Evolutionary conservation across 2,329 filamentous ascomycete species (phyloP).

Genomic region (Graphilbum ipis-grandicollis): DNA sequence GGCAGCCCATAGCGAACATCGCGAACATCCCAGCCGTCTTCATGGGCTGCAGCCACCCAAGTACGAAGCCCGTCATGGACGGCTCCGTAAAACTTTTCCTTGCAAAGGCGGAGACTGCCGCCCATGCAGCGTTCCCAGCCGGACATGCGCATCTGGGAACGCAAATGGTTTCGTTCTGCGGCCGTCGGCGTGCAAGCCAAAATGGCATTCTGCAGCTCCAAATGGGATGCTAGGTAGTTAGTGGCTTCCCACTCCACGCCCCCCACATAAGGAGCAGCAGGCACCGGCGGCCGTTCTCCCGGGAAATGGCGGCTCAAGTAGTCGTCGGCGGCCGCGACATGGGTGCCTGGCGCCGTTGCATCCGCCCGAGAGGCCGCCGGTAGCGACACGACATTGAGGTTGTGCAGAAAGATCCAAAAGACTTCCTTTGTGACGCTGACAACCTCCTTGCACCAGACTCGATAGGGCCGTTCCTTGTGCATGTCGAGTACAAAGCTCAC

Average conservation of each 20-base stretch:
- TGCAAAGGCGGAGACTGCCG: constrained; percentile 70
- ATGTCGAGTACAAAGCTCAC: constrained; percentile 81
- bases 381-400: constrained; percentile 69
- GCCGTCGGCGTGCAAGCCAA: constrained; percentile 59
- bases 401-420: constrained; percentile 97
- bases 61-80: constrained; percentile 79
- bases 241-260: constrained; percentile 98
- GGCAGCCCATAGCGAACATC: constrained; percentile 62
- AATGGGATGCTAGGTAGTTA: constrained; percentile 82
- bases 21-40: constrained; percentile 75
- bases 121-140: constrained; percentile 89
- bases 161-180: constrained; percentile 57
- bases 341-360: neutral
- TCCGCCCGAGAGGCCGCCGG: constrained; percentile 16
- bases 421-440: constrained; percentile 92
- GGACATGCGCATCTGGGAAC: constrained; percentile 61
- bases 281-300: constrained; percentile 70
- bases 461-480: constrained; percentile 72
- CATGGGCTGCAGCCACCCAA: constrained; percentile 75
- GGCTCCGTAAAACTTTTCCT: constrained; percentile 90
- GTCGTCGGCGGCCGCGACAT: constrained; percentile 18
- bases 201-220: constrained; percentile 85
- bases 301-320: constrained; percentile 66
- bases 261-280: constrained; percentile 87
- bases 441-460: constrained; percentile 86